A percentile compares a stretch with the other conserved stretches of the same genome.
Conservation (phyloP, 2,329 filamentous ascomycete species). For the Immersiporthe knoxdaviesiana region DNA sequence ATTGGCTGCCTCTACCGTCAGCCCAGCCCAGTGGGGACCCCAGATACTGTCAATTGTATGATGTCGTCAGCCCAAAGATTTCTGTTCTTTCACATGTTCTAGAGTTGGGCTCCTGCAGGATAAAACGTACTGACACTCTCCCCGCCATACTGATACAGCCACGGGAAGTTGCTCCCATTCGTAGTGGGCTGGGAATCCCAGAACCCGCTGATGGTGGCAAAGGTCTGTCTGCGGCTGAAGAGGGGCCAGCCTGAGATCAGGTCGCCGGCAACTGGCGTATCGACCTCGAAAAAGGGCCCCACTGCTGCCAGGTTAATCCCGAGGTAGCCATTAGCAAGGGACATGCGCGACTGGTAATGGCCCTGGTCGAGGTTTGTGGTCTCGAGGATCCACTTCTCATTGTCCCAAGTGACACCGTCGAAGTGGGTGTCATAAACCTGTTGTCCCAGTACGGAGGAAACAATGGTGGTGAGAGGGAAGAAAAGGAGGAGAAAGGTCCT, state of each 20-base stretch:
- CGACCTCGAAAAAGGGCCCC: slow-evolving; percentile 37
- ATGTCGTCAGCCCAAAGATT: background rate
- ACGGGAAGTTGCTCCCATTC: slow-evolving; percentile 65
- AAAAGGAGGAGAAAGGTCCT: background rate
- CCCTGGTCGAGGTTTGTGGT: slow-evolving; percentile 35
- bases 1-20: slow-evolving; percentile 54
- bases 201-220: slow-evolving; percentile 70
- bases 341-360: slow-evolving; percentile 36
- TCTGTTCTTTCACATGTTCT: background rate
- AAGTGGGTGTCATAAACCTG: slow-evolving; percentile 34
- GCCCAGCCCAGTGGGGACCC: slow-evolving; percentile 65
- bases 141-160: slow-evolving; percentile 62
- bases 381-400: slow-evolving; percentile 35
- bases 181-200: slow-evolving; percentile 63
- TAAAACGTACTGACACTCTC: slow-evolving; percentile 61
- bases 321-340: slow-evolving; percentile 38
- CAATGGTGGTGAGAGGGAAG: background rate
- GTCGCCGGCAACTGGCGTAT: slow-evolving; percentile 31
- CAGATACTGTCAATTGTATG: slow-evolving; percentile 50
- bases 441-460: background rate
- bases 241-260: slow-evolving; percentile 70
- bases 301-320: slow-evolving; percentile 36
- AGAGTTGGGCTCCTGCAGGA: no score
- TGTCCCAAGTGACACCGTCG: slow-evolving; percentile 36
- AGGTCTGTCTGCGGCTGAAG: slow-evolving; percentile 64